Base-by-base conservation (phyloP, 2,329 filamentous ascomycete species). In the Stagonosporopsis chrysanthemi region DNA sequence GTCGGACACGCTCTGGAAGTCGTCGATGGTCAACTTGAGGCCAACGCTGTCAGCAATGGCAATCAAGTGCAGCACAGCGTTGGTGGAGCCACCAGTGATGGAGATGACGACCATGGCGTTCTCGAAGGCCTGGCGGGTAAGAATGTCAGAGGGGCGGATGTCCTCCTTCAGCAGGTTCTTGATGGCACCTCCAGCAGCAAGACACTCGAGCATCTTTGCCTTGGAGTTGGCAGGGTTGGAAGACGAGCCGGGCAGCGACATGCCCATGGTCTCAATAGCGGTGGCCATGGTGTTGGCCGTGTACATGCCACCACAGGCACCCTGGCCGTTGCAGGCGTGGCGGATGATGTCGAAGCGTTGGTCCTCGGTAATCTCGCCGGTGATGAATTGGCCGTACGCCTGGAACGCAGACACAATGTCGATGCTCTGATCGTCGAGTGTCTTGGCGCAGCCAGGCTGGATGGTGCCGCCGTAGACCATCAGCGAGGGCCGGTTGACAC, bases 401-500 rank as follows among this genome's bases (percentile, higher is more conserved):
- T 99, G 95, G 86, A 99, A 99, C 40, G 95, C 95, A 46, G 92
- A 97, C 58, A 99, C 90, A 50, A 99, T 96, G 76, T 99, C 94
- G 67, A 97, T 91, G 56, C 88, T 81, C 52, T 86, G 84, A 72
- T 89, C 88, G 64, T 89, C 60, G 31, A 70, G 64, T 67, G 93
- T 90, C 47, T 84, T 85, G 53, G 90, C 91, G 80, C 93, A 97
- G 43, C 95, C 95, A 35, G 95, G 91, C 75, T 90, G 88, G 76
- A 98, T 99, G 39, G 91, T 92, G 45, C 95, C 95, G 67, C 95
- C 95, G 73, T 99, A 99, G 28, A 99, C 91, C 95, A 99, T 99
- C 74, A 99, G 83, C 69, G 91, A 92, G 28, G 95, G 95, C 43
- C 95, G 84, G 82, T 99, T 98, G 65, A 97, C 88, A 67, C 95